These are phyloP conservation scores for Suillus paluster DNA, from an alignment of 768 basidiomycete species.

Conservation along the genomic window DNA sequence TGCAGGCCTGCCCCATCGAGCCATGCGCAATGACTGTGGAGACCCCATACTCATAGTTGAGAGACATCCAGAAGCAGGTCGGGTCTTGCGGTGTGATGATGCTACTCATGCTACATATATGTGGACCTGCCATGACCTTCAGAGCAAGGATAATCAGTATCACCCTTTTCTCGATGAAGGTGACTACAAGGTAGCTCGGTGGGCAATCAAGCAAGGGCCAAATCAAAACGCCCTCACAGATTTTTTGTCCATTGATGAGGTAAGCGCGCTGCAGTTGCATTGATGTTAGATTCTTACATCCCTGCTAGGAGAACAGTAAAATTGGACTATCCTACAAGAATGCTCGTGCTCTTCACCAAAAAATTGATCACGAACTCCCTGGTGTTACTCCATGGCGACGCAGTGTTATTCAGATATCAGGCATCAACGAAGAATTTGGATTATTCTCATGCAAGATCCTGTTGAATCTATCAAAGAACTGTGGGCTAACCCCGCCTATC, in stretches of 20 bases:
- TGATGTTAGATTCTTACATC: background rate
- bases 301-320: background rate
- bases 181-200: too few relatives aligned
- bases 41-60: background rate
- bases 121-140: background rate
- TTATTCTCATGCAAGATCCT: conserved; percentile 13
- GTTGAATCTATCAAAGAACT: conserved; percentile 13
- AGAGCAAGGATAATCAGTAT: background rate
- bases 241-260: too few relatives aligned
- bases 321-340: background rate
- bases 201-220: too few relatives aligned
- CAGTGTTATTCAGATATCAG: background rate
- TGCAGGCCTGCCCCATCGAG: too few relatives aligned
- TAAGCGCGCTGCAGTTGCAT: too few relatives aligned
- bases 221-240: too few relatives aligned
- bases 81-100: background rate
- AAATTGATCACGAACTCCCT: background rate
- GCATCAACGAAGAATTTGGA: background rate
- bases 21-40: too few relatives aligned
- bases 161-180: too few relatives aligned
- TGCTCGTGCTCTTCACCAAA: background rate
- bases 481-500: conserved; percentile 11
- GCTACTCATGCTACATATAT: background rate
- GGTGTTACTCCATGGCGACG: background rate
- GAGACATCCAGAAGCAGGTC: background rate